phyloP scores from a whole-genome alignment of 106 monocot species.

The Dendrobium chrysotoxum region DNA sequence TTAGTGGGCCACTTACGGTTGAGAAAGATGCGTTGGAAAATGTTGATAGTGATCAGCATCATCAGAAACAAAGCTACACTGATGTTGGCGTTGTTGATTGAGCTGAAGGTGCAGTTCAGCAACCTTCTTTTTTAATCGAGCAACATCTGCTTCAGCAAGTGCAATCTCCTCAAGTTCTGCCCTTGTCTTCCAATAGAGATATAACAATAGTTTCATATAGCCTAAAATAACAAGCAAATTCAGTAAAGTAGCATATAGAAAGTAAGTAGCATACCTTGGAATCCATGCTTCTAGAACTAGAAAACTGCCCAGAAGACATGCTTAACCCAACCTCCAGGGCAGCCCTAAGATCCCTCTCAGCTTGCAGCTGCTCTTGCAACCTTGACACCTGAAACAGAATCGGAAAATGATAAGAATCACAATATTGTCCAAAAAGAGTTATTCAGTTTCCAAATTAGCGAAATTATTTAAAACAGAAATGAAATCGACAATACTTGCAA shows the following conservation, averaged over 20 bases:
- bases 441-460: not conserved
- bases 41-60: constrained; percentile 53
- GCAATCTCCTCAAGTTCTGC: constrained; percentile 99
- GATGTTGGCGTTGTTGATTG: constrained; percentile 85
- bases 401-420: not conserved
- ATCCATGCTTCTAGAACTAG: constrained; percentile 83
- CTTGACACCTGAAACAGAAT: constrained; percentile 61
- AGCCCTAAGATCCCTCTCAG: constrained; percentile 97
- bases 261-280: constrained; percentile 46
- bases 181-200: constrained; percentile 63
- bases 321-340: constrained; percentile 96
- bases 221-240: not conserved
- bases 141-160: constrained; percentile 97
- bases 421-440: not conserved
- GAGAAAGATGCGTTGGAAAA: constrained; percentile 48
- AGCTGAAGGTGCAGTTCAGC: constrained; percentile 96
- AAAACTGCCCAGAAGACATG: constrained; percentile 92
- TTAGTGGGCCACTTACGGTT: constrained; percentile 31
- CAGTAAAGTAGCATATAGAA: not conserved
- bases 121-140: constrained; percentile 95
- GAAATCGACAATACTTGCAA: not conserved
- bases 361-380: constrained; percentile 93
- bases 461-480: not conserved
- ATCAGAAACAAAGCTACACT: constrained; percentile 59
- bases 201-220: constrained; percentile 8